Evolutionary conservation across 2,329 filamentous ascomycete genomes (phyloP).

Genomic region (Ceratocystis cubensis): DNA sequence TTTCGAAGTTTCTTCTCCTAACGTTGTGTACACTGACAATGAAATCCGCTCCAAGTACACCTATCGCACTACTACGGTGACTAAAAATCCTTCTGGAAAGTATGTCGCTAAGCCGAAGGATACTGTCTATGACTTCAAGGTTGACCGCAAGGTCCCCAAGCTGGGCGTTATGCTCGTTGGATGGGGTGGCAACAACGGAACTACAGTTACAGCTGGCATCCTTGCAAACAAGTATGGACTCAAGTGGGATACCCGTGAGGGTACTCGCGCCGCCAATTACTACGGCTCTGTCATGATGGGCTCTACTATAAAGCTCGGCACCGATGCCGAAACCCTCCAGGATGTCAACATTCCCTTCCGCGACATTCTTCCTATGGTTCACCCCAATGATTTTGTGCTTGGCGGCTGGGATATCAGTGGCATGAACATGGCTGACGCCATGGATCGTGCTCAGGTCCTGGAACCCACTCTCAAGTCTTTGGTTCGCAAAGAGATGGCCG

Average conservation of each 20-base stretch:
- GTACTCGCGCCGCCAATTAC: slow-evolving; percentile 78
- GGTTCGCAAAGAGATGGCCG: slow-evolving; percentile 85
- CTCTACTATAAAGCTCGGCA: slow-evolving; percentile 92
- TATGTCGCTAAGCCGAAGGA: slow-evolving; percentile 76
- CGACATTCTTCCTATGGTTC: slow-evolving; percentile 86
- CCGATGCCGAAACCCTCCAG: slow-evolving; percentile 66
- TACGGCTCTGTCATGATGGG: slow-evolving; percentile 96
- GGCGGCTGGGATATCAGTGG: slow-evolving; percentile 96
- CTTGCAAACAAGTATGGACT: slow-evolving; percentile 83
- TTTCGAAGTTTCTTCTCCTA: slow-evolving; percentile 83
- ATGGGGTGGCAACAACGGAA: slow-evolving; percentile 96
- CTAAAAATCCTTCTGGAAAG: slow-evolving; percentile 55
- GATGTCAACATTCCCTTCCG: slow-evolving; percentile 97
- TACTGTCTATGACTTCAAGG: slow-evolving; percentile 93
- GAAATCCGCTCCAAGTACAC: slow-evolving; percentile 91
- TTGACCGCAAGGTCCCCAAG: slow-evolving; percentile 84
- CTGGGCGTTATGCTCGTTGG: slow-evolving; percentile 95
- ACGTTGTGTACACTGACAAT: slow-evolving; percentile 77
- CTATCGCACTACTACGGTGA: slow-evolving; percentile 85
- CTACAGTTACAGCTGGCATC: slow-evolving; percentile 92
- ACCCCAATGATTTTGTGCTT: slow-evolving; percentile 88
- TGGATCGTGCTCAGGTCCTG: slow-evolving; percentile 91
- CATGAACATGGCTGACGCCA: slow-evolving; percentile 77
- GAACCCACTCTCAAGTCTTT: slow-evolving; percentile 86
- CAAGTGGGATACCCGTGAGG: slow-evolving; percentile 88